These are phyloP conservation scores for Aspergillus carbonarius DNA, from an alignment of 2,329 filamentous ascomycete species.

Conservation along the genomic window DNA sequence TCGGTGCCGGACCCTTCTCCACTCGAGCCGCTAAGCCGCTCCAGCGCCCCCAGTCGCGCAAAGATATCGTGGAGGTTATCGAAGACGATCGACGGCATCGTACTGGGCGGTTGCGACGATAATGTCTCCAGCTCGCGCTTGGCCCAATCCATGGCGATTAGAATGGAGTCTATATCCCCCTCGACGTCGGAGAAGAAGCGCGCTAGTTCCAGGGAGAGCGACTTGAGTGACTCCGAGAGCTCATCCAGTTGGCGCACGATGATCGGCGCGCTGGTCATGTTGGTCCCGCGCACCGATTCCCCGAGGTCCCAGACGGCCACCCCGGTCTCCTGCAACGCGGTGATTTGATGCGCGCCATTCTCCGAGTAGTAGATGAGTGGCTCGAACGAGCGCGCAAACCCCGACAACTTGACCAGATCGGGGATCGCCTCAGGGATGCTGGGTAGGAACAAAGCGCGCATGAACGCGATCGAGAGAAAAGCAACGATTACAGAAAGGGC, in stretches of 20 bases:
- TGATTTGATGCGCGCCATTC: slow-evolving; percentile 80
- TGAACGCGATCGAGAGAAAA: slow-evolving; percentile 63
- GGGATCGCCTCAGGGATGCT: slow-evolving; percentile 67
- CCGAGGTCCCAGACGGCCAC: slow-evolving; percentile 93
- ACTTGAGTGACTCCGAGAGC: slow-evolving; percentile 80
- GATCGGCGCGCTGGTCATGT: slow-evolving; percentile 84
- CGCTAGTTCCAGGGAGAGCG: slow-evolving; percentile 79
- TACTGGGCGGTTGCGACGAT: slow-evolving; percentile 59
- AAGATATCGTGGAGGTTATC: slow-evolving; percentile 81
- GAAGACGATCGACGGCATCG: slow-evolving; percentile 68
- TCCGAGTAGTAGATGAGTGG: slow-evolving; percentile 94
- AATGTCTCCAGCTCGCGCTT: slow-evolving; percentile 77
- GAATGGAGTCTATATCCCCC: slow-evolving; percentile 86
- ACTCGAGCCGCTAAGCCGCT: slow-evolving; percentile 34
- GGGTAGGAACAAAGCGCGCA: slow-evolving; percentile 68
- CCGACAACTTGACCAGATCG: slow-evolving; percentile 86
- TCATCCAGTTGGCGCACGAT: slow-evolving; percentile 85
- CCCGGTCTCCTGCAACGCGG: slow-evolving; percentile 84
- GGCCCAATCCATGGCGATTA: slow-evolving; percentile 96
- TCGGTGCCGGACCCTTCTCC: slow-evolving; percentile 23
- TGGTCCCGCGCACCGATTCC: slow-evolving; percentile 83
- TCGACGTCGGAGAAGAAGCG: slow-evolving; percentile 93
- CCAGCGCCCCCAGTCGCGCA: slow-evolving; percentile 51
- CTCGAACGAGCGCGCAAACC: slow-evolving; percentile 86
- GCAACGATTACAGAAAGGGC: slow-evolving; percentile 61